These are phyloP conservation scores for Diplogelasinospora grovesii DNA, from an alignment of 495 filamentous ascomycete species.

Conservation along the genomic window DNA sequence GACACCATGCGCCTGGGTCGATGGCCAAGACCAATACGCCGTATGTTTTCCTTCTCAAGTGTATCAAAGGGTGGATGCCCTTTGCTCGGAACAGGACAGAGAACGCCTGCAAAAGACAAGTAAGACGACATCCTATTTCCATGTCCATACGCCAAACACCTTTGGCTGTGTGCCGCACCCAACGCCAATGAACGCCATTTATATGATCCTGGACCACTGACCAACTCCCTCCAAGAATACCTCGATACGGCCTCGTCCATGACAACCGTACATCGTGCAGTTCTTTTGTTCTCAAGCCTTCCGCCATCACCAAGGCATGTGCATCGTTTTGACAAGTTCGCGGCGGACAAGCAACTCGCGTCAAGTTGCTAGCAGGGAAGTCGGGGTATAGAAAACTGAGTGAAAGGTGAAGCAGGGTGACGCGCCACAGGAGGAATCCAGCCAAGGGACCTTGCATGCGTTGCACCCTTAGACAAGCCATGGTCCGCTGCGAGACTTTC, in stretches of 20 bases:
- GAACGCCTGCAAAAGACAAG: background rate
- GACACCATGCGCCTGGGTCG: background rate
- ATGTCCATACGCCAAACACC: slow-evolving; percentile 4
- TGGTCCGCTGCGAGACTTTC: background rate
- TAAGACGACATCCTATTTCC: slow-evolving; percentile 1
- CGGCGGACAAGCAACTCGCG: background rate
- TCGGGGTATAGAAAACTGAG: slow-evolving; percentile 3
- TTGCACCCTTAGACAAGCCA: too few species aligned
- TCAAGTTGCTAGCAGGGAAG: background rate
- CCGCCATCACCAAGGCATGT: background rate
- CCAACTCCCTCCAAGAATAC: slow-evolving; percentile 1
- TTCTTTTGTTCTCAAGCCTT: slow-evolving; percentile 1
- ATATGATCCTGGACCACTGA: slow-evolving; percentile 6
- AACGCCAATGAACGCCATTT: slow-evolving; percentile 8
- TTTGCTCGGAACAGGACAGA: too few species aligned
- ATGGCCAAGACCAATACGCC: background rate
- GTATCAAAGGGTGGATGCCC: too few species aligned
- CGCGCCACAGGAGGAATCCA: slow-evolving; percentile 4
- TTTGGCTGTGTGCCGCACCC: background rate
- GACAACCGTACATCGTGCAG: slow-evolving; percentile 3
- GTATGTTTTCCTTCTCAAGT: background rate
- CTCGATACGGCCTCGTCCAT: background rate
- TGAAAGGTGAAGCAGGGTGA: background rate
- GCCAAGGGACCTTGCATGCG: too few species aligned
- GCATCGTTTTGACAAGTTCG: slow-evolving; percentile 1